Conservation (phyloP, 805 yeast species). For the Teunomyces tritomae region DNA sequence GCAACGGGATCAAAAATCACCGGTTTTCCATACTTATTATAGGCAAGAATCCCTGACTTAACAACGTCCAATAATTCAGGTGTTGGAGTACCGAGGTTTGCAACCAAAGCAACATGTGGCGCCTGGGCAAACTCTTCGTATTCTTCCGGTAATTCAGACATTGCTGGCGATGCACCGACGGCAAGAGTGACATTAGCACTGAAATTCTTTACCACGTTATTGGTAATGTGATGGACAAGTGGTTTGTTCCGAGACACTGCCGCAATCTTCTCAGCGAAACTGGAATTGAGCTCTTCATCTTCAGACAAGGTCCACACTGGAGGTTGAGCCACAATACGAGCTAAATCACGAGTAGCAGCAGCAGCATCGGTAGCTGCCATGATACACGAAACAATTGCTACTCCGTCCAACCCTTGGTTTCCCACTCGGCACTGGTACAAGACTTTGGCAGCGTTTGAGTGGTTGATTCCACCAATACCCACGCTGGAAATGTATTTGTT, state of each 20-base stretch:
- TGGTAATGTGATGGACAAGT: conserved; percentile 83
- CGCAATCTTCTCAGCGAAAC: conserved; percentile 5
- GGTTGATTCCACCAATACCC: conserved; percentile 78
- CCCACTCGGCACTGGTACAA: conserved; percentile 47
- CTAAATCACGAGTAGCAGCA: conserved; percentile 44
- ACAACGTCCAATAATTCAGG: conserved; percentile 42
- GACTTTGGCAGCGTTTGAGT: conserved; percentile 57
- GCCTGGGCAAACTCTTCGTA: conserved; percentile 60
- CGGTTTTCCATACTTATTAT: conserved; percentile 56
- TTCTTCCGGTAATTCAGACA: conserved; percentile 75
- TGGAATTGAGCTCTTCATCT: background rate
- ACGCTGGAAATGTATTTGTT: conserved; percentile 53
- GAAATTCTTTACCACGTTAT: conserved; percentile 82
- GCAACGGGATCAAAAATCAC: conserved; percentile 92
- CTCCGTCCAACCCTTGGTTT: conserved; percentile 64
- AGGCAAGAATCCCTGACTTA: conserved; percentile 52
- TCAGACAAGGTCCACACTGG: conserved; percentile 8
- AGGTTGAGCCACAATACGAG: conserved; percentile 24
- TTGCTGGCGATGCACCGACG: conserved; percentile 81
- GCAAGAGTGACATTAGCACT: conserved; percentile 87
- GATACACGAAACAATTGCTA: conserved; percentile 84
- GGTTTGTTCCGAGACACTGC: conserved; percentile 42
- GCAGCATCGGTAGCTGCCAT: conserved; percentile 63
- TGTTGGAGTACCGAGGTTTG: conserved; percentile 76
- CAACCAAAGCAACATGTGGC: conserved; percentile 54